Evolutionary conservation across 2,329 filamentous ascomycete genomes (phyloP), one percentile per base, ranked within the genome.

Genomic region (Cladosporium sp.): DNA sequence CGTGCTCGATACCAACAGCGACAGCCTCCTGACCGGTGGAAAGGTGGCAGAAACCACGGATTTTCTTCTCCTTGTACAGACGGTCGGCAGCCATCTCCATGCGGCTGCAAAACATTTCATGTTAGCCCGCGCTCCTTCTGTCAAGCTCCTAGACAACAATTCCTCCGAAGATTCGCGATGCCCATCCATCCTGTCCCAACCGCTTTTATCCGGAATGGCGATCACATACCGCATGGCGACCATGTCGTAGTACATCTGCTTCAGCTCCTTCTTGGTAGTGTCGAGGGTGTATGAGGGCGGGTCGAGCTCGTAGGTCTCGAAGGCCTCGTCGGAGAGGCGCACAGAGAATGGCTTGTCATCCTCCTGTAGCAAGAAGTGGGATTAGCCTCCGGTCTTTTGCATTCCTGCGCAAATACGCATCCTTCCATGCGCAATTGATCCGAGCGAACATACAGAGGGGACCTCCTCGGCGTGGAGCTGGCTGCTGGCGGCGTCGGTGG

Each of bases 21-120:
- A 98, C 93, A 61, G 93, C 93, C 81, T 98, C 93, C 77, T 98
- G 93, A 59, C 93, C 93, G 55, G 87, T 95, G 55, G 93, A 97
- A 74, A 98, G 77, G 78, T 98, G 93, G 79, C 93, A 98, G 87
- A 98, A 98, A 77, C 93, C 93, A 67, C 93, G 88, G 67, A 98
- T 97, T 83, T 98, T 97, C 86, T 98, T 98, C 81, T 97, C 93
- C 81, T 98, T 98, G 88, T 98, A 98, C 68, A 98, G 80, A 71
- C 92, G 84, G 72, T 98, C 93, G 77, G 93, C 90, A 62, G 92
- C 91, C 92, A 98, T 95, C 77, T 98, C 93, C 93, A 98, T 95
- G 74, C 95, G 93, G 77, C 91, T 95, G 65, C n/a, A 52, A 58
- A 40, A 63, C 37, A 28, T 19, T 31, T 42, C 8, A 33, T 40